Percentiles rank a stretch among this genome's conserved stretches.
These are phyloP conservation scores for Halenospora varia DNA, from an alignment of 495 filamentous ascomycete species.

Conservation along the genomic window DNA sequence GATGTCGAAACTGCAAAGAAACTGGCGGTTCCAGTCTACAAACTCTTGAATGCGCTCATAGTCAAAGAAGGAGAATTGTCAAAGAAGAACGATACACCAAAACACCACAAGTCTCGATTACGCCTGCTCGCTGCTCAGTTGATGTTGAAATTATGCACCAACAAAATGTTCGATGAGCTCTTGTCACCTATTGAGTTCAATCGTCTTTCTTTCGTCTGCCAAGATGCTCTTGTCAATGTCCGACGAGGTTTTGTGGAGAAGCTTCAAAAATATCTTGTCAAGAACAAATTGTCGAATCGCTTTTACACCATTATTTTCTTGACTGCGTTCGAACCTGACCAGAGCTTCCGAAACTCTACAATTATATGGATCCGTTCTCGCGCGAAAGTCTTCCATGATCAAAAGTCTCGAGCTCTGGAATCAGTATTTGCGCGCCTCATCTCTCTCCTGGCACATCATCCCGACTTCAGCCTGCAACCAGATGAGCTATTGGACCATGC, in stretches of 20 bases:
- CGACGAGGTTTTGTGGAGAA: slow-evolving; percentile 74
- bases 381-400: slow-evolving; percentile 46
- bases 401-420: slow-evolving; percentile 69
- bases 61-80: slow-evolving; percentile 72
- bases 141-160: slow-evolving; percentile 77
- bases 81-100: slow-evolving; percentile 67
- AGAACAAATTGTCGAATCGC: slow-evolving; percentile 60
- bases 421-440: slow-evolving; percentile 78
- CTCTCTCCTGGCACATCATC: slow-evolving; percentile 89
- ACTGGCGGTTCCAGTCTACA: slow-evolving; percentile 65
- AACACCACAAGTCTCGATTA: slow-evolving; percentile 68
- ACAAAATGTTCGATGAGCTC: slow-evolving; percentile 69
- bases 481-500: slow-evolving; percentile 75
- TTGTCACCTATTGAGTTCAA: slow-evolving; percentile 73
- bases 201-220: slow-evolving; percentile 68
- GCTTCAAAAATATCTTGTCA: slow-evolving; percentile 79
- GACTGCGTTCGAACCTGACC: slow-evolving; percentile 80
- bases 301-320: slow-evolving; percentile 89
- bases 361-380: slow-evolving; percentile 88
- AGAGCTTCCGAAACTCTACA: slow-evolving; percentile 61
- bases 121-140: slow-evolving; percentile 79
- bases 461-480: slow-evolving; percentile 70
- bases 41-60: slow-evolving; percentile 71
- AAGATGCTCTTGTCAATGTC: slow-evolving; percentile 71
- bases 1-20: slow-evolving; percentile 59